phyloP scores from a whole-genome alignment of 164 flowering plant species.

The Umbilicus rupestris region DNA sequence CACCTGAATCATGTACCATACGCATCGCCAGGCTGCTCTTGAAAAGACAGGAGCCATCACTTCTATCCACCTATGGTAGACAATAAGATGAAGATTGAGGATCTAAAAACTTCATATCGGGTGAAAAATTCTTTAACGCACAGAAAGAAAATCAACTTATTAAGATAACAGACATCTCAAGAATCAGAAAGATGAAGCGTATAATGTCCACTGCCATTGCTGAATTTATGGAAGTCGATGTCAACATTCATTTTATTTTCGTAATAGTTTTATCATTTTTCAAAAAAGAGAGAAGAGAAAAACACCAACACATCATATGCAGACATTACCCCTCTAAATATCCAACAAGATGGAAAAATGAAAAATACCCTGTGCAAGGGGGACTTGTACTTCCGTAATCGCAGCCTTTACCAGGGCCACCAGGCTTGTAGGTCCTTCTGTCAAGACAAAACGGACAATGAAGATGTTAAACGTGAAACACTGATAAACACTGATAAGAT shows the following conservation, averaged over 20 bases:
- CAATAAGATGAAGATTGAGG: background rate
- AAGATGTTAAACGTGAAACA: no score
- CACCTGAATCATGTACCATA: slow-evolving; percentile 95
- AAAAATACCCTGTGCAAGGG: slow-evolving; percentile 73
- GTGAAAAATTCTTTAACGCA: slow-evolving; percentile 7
- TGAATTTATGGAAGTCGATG: background rate
- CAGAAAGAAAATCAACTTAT: background rate
- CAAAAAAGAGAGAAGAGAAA: background rate
- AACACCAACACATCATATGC: background rate
- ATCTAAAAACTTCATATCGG: background rate
- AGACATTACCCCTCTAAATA: background rate
- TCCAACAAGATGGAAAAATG: background rate
- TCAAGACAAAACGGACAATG: background rate
- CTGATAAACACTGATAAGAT: no score
- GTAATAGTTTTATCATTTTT: background rate
- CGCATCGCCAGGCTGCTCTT: slow-evolving; percentile 78
- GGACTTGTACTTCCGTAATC: slow-evolving; percentile 42
- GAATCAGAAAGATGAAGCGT: background rate
- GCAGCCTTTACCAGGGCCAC: slow-evolving; percentile 33
- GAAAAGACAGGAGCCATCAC: slow-evolving; percentile 99
- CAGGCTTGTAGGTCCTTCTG: slow-evolving; percentile 51
- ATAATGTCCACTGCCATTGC: background rate
- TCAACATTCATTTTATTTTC: no score
- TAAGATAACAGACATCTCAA: background rate
- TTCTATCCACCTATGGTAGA: slow-evolving; percentile 73